Evolutionary conservation across 208 protist species (phyloP), one percentile per base, ranked within the genome.

Genomic region (Crithidia expoeki): DNA sequence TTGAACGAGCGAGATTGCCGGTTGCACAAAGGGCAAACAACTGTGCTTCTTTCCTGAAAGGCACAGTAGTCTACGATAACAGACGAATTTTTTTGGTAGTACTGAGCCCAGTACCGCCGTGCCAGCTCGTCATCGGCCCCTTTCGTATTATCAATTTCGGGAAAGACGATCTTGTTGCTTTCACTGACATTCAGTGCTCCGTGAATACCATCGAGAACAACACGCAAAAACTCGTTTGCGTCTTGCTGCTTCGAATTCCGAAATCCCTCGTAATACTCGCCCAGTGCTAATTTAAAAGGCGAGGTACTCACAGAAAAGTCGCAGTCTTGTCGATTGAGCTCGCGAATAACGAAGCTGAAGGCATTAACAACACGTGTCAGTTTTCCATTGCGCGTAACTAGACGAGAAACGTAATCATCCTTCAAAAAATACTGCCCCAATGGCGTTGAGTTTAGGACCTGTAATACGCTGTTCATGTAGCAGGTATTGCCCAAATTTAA

Each of bases 401-500:
- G 74, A 30, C 83, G 74, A 7, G 67, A 71, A 3, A 86, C 57
- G 69, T 93, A 98, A 19, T 79, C 71, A 55, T 88, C 80, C 16
- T 51, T 63, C 17, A 97, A 33, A 81, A 99, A 98, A 50, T 98
- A 99, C 38, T 81, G 40, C 11, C 79, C 84, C 19, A 99, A 59
- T 12, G 72, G 81, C 0, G 96, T 97, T 23, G 91, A 76, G 63
- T 81, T 87, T 17, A 98, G 52, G 6, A 92, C 60, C 68, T 98
- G 94, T 55, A 94, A 49, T 10, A 96, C 82, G 53, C 91, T 94
- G 63, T 98, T 98, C 78, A 98, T 88, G 73, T 96, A 98, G 61
- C 94, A 98, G 16, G 93, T 97, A 68, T 97, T 98, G 12, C 95
- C 93, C 19, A 98, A 74, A 72, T 98, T 98, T 2, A 96, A 80